These are phyloP conservation scores for Hyaloscypha bicolor DNA, from an alignment of 495 filamentous ascomycete genomes.

Conservation along the genomic window DNA sequence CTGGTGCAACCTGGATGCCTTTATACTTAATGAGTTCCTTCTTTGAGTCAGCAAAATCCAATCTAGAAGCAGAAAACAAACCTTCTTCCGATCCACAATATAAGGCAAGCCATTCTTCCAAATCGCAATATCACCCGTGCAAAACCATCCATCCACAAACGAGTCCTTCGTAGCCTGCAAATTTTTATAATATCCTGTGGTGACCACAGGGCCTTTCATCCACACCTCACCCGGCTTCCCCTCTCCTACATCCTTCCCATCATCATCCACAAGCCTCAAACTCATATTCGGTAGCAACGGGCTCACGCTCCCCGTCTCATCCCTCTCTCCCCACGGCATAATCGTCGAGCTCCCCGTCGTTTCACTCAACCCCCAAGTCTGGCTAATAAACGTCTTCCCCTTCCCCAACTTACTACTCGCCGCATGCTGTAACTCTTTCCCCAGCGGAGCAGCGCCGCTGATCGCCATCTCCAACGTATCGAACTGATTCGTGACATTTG, in stretches of 20 bases:
- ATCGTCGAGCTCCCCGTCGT: conserved; percentile 40
- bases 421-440: conserved; percentile 60
- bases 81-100: conserved; percentile 52
- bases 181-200: conserved; percentile 70
- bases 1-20: conserved; percentile 84
- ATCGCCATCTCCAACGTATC: conserved; percentile 77
- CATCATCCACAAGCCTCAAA: conserved; percentile 31
- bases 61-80: background rate
- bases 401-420: conserved; percentile 22
- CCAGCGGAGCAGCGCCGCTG: conserved; percentile 88
- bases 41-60: conserved; percentile 48
- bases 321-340: conserved; percentile 35
- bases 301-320: conserved; percentile 48
- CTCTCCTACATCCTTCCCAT: conserved; percentile 41
- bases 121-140: conserved; percentile 66
- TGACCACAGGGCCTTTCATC: conserved; percentile 66
- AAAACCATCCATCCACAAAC: conserved; percentile 65
- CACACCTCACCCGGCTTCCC: conserved; percentile 65
- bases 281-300: conserved; percentile 35
- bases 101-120: conserved; percentile 33
- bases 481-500: conserved; percentile 63
- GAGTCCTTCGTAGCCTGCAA: conserved; percentile 51
- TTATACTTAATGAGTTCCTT: conserved; percentile 80
- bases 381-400: conserved; percentile 27
- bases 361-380: conserved; percentile 30